Conservation (phyloP, 2,329 filamentous ascomycete species). For the Cercospora berteroae region DNA sequence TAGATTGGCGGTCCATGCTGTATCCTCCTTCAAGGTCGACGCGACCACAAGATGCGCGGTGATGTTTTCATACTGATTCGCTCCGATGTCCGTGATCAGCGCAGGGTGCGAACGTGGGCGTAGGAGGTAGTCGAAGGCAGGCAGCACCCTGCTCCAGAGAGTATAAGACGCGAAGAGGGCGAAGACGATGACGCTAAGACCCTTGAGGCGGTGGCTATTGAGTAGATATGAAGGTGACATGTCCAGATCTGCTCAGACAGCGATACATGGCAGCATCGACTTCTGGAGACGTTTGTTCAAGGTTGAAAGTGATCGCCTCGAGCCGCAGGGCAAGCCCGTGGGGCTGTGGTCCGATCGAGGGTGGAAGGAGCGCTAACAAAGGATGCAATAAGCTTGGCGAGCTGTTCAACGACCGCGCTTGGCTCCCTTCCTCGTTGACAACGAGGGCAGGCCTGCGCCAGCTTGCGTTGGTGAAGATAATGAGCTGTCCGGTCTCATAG, state of each 20-base stretch:
- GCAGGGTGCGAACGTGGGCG: background rate
- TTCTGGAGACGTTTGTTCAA: background rate
- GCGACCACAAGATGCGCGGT: slow-evolving; percentile 19
- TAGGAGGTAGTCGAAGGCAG: background rate
- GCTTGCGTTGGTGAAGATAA: background rate
- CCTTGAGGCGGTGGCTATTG: background rate
- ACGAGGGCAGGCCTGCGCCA: background rate
- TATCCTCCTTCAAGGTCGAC: slow-evolving; percentile 18
- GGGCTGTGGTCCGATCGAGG: background rate
- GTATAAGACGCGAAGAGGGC: background rate
- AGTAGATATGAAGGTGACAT: background rate
- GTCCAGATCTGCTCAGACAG: background rate
- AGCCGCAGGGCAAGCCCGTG: background rate
- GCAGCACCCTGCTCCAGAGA: background rate
- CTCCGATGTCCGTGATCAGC: background rate
- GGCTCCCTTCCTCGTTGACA: background rate
- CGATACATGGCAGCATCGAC: background rate
- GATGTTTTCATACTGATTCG: background rate
- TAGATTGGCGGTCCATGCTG: slow-evolving; percentile 20
- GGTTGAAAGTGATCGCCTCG: background rate
- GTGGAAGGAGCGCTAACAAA: background rate
- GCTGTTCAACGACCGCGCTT: background rate
- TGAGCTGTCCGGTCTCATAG: background rate
- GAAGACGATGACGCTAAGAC: background rate
- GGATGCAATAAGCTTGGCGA: background rate